Base-by-base conservation (phyloP, 352 stramenopile species). In the Phytophthora cryptogea region DNA sequence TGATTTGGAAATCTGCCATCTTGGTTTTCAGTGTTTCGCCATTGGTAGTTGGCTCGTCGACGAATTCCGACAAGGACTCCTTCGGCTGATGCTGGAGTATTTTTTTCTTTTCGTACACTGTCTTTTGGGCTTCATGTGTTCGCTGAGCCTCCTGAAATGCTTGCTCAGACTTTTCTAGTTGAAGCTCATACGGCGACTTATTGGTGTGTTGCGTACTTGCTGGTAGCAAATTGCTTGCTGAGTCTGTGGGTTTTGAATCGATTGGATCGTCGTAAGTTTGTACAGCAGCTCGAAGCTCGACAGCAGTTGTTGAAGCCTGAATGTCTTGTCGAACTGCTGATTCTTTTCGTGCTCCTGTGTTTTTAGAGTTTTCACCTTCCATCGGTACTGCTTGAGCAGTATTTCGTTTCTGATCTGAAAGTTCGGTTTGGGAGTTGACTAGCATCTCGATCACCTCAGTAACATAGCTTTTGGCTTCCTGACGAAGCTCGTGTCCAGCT, bases 391-490 rank as follows among this genome's bases (percentile, higher is more conserved):
- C 33, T 59, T 59, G 42, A 7, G 14, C 28, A 41, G 42, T 39
- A 42, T 41, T 20, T 7, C 36, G 42, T 27, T 70, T 48, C 37
- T 71, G 49, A 2, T 65, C 52, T 5, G 51, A 28, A 0, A 23
- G 27, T 20, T 88, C 64, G 37, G 49, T 68, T 39, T 71, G 74
- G 6, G 74, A 73, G 48, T 71, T 83, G 5, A 94, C 79, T 9
- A 97, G 66, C 16, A 88, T 63, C 26, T 95, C 86, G n/a, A 97
- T 53, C 28, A 97, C 55, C 23, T 96, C 82, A 1, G 73, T 72
- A 5, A 97, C 53, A 44, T 93, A 90, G 16, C 63, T 52, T 58
- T 97, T 97, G 16, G 77, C 79, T 66, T 97, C 91, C 40, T 97
- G 89, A 0, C 89, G 85, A 4, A 96, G 59, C 53, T 97, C 88